Conservation (phyloP, 140 eudicot species). For the Oenanthe javanica region DNA sequence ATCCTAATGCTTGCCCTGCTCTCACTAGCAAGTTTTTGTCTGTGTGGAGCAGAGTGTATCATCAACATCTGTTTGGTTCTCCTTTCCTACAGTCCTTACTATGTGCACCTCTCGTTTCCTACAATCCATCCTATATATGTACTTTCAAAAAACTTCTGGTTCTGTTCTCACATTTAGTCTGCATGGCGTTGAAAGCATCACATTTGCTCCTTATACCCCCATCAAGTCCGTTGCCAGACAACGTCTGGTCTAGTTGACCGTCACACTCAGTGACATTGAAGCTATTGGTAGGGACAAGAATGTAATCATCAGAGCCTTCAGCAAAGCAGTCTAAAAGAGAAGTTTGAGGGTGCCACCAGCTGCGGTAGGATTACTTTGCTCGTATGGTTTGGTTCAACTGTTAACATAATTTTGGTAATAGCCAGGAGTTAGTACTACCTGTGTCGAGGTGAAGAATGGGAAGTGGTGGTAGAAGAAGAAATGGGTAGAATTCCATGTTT, state of each 20-base stretch:
- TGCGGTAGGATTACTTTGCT: constrained; percentile 18
- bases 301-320: constrained; percentile 34
- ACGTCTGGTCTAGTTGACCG: constrained; percentile 18
- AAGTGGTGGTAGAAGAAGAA: neutral
- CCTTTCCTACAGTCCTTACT: neutral
- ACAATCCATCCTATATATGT: neutral
- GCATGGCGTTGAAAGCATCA: constrained; percentile 24
- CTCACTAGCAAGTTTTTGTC: neutral
- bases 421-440: constrained; percentile 15
- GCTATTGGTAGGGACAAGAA: constrained; percentile 25
- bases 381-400: constrained; percentile 7
- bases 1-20: neutral
- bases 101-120: neutral
- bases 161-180: neutral
- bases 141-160: neutral
- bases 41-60: neutral
- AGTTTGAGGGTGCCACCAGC: constrained; percentile 34
- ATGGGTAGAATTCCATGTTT: constrained; percentile 3
- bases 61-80: neutral
- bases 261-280: constrained; percentile 30
- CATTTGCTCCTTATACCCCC: constrained; percentile 30
- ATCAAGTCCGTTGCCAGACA: constrained; percentile 28
- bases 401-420: constrained; percentile 29
- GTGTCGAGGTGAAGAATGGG: constrained; percentile 2
- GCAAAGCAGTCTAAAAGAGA: constrained; percentile 23